Evolutionary conservation across 1,139 yeast species (phyloP).

Genomic region (Blastobotrys indianensis): DNA sequence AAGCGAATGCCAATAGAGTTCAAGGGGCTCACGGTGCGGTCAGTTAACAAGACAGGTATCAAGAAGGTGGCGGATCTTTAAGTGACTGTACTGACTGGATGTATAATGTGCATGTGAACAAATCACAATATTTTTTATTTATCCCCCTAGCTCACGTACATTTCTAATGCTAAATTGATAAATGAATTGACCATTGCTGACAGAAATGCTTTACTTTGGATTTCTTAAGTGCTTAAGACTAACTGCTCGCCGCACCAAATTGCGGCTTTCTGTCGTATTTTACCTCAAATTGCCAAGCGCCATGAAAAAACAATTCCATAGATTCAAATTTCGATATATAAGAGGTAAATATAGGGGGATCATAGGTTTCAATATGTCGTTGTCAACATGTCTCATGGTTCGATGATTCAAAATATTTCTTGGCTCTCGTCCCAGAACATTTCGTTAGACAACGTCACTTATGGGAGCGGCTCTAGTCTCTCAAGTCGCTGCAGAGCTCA

Average conservation of each 20-base stretch:
- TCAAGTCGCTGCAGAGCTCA: constrained; percentile 32
- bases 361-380: too few relatives aligned
- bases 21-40: constrained; percentile 63
- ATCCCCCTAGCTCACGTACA: background rate
- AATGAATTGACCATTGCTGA: too few relatives aligned
- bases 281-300: too few relatives aligned
- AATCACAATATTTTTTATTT: background rate
- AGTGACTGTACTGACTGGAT: background rate
- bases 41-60: constrained; percentile 54
- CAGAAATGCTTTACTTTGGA: too few relatives aligned
- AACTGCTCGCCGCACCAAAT: too few relatives aligned
- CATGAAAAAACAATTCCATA: too few relatives aligned
- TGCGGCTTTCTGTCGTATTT: too few relatives aligned
- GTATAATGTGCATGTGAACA: background rate
- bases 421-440: background rate
- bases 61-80: constrained; percentile 42
- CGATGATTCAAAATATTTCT: constrained; percentile 1
- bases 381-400: too few relatives aligned
- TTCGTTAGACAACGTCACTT: background rate
- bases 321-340: too few relatives aligned
- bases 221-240: too few relatives aligned
- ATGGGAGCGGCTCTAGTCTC: constrained; percentile 30
- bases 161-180: background rate
- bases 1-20: constrained; percentile 93
- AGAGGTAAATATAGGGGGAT: too few relatives aligned